Evolutionary conservation across 495 filamentous ascomycete genomes (phyloP), one percentile per base, ranked within the genome.

Genomic region (Aspergillus biplanus): DNA sequence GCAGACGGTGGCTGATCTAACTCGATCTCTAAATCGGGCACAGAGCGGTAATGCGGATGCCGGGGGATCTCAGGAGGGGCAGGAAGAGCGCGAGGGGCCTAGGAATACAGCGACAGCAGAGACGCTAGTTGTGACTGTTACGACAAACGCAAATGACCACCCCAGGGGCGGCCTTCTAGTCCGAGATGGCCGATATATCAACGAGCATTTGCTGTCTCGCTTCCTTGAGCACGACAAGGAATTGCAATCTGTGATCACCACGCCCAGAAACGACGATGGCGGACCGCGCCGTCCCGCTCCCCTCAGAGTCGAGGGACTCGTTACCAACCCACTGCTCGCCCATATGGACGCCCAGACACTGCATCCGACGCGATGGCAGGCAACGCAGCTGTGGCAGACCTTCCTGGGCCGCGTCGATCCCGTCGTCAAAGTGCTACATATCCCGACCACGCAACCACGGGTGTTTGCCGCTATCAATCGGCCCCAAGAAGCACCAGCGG

Each of bases 371-470:
- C 66, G 66, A 4, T 70, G 65, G 59, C 67, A 76, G 54, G 71
- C 70, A 0, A 69, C 68, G 7, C 35, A 67, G n/a, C 66, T 78
- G 5, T 76, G 74, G 69, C 67, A 78, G 62, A 62, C 59, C 1
- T 78, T 72, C 35, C 54, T 71, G 21, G 67, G 55, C 33, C 64
- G 67, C 58, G 75, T 83, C 4, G 75, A 82, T 64, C 74, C 79
- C 5, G 55, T 82, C 0, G 46, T 80, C 50, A 82, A 76, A 56
- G 57, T 82, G 2, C 63, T 84, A 48, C 81, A 83, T 64, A 61
- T 76, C n/a, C 81, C 81, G 5, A 69, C 74, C 9, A 72, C 67
- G 3, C 66, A 74, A 56, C 62, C 71, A 0, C 62, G 64, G 2
- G 59, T 83, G 5, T 73, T 73, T 58, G 70, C 70, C 47, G 79